These are phyloP conservation scores for Nakazawaea siamensis DNA, from an alignment of 805 yeast species.

Conservation along the genomic window DNA sequence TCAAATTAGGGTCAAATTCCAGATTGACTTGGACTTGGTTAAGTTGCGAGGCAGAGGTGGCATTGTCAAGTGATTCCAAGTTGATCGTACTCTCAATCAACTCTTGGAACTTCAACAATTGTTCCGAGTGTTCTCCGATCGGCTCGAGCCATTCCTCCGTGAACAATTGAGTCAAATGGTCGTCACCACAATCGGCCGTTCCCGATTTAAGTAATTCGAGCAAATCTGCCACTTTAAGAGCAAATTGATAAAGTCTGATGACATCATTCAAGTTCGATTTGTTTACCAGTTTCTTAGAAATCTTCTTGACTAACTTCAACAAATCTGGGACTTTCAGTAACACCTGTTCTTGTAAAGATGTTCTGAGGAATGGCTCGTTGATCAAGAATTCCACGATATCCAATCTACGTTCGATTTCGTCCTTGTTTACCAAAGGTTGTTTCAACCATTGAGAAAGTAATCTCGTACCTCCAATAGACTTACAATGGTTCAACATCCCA, in stretches of 20 bases:
- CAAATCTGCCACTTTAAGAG: conserved; percentile 62
- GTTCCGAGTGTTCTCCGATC: conserved; percentile 35
- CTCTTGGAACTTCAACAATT: conserved; percentile 66
- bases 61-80: conserved; percentile 68
- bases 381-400: conserved; percentile 64
- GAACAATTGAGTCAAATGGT: conserved; percentile 28
- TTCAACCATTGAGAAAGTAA: conserved; percentile 90
- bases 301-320: conserved; percentile 62
- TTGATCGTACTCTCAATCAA: conserved; percentile 91
- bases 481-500: conserved; percentile 83
- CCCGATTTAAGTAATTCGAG: conserved; percentile 34
- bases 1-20: conserved; percentile 77
- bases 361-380: conserved; percentile 61
- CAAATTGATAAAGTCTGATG: conserved; percentile 78
- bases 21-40: conserved; percentile 67
- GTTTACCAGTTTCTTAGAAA: conserved; percentile 29
- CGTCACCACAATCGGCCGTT: conserved; percentile 12
- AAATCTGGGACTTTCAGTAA: conserved; percentile 77
- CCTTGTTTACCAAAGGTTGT: conserved; percentile 75
- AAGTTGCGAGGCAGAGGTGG: conserved; percentile 39
- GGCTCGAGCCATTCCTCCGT: conserved; percentile 50
- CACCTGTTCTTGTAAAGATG: conserved; percentile 57
- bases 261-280: conserved; percentile 78
- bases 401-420: conserved; percentile 60
- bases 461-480: conserved; percentile 83